Evolutionary conservation across 257 asterid species (phyloP).

Genomic region (Leonotis leonurus): DNA sequence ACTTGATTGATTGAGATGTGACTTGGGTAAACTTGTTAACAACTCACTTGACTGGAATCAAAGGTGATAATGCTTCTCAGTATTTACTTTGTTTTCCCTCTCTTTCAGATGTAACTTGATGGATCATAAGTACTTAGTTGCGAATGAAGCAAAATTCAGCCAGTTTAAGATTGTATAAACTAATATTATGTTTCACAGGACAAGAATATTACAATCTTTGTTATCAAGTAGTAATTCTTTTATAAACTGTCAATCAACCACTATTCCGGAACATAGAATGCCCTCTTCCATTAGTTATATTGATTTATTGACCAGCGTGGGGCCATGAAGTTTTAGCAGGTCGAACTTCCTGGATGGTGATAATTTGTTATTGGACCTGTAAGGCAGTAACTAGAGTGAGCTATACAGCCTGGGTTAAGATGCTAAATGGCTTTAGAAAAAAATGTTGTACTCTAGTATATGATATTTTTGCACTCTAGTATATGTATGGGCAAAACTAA

Average conservation of each 20-base stretch:
- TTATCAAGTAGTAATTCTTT: neutral
- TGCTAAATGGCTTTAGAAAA: neutral
- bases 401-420: neutral
- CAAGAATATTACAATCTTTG: neutral
- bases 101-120: neutral
- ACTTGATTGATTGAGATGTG: neutral
- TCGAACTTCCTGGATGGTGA: neutral
- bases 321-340: neutral
- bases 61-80: neutral
- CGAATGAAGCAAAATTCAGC: neutral
- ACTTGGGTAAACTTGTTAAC: neutral
- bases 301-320: neutral
- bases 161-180: neutral
- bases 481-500: neutral
- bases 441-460: neutral
- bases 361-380: neutral
- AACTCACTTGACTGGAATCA: neutral
- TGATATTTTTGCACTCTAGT: neutral
- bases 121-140: neutral
- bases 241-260: neutral
- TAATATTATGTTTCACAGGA: neutral
- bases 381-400: neutral
- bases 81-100: neutral
- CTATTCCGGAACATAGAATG: neutral
- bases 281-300: neutral